Evolutionary conservation across 371 early-diverging fungal species (phyloP).

Genomic region (Mortierella sp.): DNA sequence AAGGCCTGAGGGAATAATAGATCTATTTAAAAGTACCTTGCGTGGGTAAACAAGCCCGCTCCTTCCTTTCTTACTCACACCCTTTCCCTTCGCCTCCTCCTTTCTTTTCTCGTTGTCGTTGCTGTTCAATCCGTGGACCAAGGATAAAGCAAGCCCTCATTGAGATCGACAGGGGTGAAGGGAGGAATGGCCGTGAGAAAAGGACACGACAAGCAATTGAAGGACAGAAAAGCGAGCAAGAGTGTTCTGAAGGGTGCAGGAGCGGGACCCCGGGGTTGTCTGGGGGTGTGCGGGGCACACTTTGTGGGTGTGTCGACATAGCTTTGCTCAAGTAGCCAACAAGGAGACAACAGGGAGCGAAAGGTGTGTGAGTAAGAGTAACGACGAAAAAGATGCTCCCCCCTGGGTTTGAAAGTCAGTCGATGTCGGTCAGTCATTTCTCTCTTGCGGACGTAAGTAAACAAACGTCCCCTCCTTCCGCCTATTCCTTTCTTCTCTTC

Average conservation of each 20-base stretch:
- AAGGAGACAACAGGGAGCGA: not conserved
- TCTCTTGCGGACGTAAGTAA: slow-evolving; percentile 5
- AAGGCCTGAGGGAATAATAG: not conserved
- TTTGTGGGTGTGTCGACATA: not conserved
- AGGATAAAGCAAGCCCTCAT: not conserved
- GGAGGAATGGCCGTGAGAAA: not conserved
- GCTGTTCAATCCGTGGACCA: not conserved
- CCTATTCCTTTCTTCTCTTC: not conserved
- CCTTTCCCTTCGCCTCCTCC: not conserved
- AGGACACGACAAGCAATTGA: not conserved
- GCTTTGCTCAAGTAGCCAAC: not conserved
- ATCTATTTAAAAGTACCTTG: slow-evolving; percentile 13
- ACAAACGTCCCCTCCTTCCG: not conserved
- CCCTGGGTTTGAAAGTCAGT: slow-evolving; percentile 2
- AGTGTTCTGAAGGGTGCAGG: not conserved
- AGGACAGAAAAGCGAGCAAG: not conserved
- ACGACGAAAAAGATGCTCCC: not conserved
- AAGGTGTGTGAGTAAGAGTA: not conserved
- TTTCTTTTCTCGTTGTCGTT: not conserved
- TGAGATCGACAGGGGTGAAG: not conserved
- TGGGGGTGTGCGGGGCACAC: not conserved
- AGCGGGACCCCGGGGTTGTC: not conserved
- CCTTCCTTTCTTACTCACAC: not conserved
- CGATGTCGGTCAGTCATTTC: slow-evolving; percentile 1
- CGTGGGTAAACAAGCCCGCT: slow-evolving; percentile 10